A percentile compares a stretch with the other conserved stretches of the same genome.
Conservation (phyloP, 345 rosid species). For the Clausena lansium region DNA sequence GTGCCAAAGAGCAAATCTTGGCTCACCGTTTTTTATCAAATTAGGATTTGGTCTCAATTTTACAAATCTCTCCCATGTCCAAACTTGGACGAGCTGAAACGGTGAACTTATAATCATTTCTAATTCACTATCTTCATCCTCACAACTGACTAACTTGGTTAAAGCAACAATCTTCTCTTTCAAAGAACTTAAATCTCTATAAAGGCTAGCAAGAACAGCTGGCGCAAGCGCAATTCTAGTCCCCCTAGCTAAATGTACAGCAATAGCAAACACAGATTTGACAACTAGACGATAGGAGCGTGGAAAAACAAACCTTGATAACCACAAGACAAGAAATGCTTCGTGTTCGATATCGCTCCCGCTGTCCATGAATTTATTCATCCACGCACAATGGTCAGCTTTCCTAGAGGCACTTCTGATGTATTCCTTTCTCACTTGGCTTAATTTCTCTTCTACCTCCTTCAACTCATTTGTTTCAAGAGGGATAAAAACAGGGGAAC, state of each 20-base stretch:
- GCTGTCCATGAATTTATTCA: constrained; percentile 24
- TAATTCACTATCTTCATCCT: not conserved
- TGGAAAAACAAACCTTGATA: constrained; percentile 33
- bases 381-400: not conserved
- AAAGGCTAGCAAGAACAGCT: constrained; percentile 38
- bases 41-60: constrained; percentile 29
- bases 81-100: constrained; percentile 33
- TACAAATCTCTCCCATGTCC: constrained; percentile 47
- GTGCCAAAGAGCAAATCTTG: constrained; percentile 41
- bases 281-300: not conserved
- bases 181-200: constrained; percentile 31
- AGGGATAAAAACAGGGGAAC: constrained; percentile 36
- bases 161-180: constrained; percentile 19
- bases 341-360: constrained; percentile 38
- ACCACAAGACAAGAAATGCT: constrained; percentile 45
- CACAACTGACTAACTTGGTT: not conserved
- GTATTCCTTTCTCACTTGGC: not conserved
- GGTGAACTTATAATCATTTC: constrained; percentile 26
- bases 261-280: constrained; percentile 18
- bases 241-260: constrained; percentile 38
- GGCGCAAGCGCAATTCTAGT: constrained; percentile 49
- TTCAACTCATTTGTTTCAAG: constrained; percentile 22
- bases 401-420: not conserved
- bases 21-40: constrained; percentile 15
- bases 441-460: constrained; percentile 14